These are phyloP conservation scores for Solanum infundibuliforme DNA, from an alignment of 257 asterid species.

Conservation along the genomic window DNA sequence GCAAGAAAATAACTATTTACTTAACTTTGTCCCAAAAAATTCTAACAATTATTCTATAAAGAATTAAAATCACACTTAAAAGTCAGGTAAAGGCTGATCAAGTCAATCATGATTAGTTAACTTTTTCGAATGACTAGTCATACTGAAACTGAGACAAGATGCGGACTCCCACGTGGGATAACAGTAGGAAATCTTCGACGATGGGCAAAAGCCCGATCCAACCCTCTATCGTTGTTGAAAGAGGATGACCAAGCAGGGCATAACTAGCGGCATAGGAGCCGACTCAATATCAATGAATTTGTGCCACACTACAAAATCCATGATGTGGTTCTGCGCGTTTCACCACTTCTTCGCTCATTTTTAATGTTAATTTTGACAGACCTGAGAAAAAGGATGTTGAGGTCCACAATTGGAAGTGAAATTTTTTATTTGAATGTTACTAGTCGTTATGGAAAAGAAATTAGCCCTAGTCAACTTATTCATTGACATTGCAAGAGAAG, in stretches of 20 bases:
- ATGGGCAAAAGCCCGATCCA: neutral
- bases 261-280: neutral
- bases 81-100: neutral
- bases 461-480: neutral
- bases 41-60: too few relatives aligned
- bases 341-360: neutral
- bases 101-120: neutral
- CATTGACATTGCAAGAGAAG: neutral
- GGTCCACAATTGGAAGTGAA: neutral
- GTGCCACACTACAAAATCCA: neutral
- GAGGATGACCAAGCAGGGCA: neutral
- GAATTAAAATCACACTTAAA: neutral
- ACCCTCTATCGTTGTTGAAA: neutral
- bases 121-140: too few relatives aligned
- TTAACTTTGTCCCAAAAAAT: neutral
- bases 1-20: neutral
- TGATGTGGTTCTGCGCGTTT: neutral
- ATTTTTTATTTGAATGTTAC: neutral
- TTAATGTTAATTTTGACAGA: neutral
- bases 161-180: neutral
- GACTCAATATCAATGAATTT: neutral
- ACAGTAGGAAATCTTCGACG: too few relatives aligned
- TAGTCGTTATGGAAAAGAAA: neutral
- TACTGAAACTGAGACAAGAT: neutral
- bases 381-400: neutral